Conservation (phyloP, 2,329 filamentous ascomycete species). For the Epichloe brachyelytri region DNA sequence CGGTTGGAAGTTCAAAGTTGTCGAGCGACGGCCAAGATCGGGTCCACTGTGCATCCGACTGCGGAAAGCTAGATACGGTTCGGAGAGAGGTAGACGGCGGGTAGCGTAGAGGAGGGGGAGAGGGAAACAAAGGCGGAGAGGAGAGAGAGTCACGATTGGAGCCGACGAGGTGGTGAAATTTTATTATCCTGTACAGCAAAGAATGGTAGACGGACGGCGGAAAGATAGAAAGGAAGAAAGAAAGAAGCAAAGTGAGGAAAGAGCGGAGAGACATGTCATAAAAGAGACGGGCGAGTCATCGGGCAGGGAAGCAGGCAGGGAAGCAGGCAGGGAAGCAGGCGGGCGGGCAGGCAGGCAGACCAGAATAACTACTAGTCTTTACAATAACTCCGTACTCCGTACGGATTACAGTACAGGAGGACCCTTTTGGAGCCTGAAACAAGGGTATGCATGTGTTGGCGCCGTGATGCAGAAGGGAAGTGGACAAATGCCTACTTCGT, state of each 20-base stretch:
- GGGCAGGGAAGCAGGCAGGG: background rate
- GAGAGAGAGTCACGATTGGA: background rate
- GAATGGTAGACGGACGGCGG: background rate
- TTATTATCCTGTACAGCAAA: background rate
- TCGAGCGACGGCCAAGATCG: background rate
- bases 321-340: no score
- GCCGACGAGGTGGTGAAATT: background rate
- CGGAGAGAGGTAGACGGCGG: background rate
- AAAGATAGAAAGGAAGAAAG: background rate
- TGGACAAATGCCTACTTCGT: background rate
- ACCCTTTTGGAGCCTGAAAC: background rate
- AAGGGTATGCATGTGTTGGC: background rate
- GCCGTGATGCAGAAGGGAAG: background rate
- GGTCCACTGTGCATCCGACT: constrained; percentile 2
- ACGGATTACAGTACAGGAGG: background rate
- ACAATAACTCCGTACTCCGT: no score
- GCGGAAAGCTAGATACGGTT: constrained; percentile 1
- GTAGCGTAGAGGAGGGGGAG: background rate
- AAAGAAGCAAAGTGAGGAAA: background rate
- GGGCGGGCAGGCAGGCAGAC: no score
- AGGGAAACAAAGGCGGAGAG: background rate
- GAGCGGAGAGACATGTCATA: constrained; percentile 1
- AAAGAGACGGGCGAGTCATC: background rate
- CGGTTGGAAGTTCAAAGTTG: background rate
- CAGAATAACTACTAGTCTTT: no score